A percentile compares a stretch with the other conserved stretches of the same genome.
These are phyloP conservation scores for Hypoxylon intermedium DNA, from an alignment of 495 filamentous ascomycete species.

Conservation along the genomic window DNA sequence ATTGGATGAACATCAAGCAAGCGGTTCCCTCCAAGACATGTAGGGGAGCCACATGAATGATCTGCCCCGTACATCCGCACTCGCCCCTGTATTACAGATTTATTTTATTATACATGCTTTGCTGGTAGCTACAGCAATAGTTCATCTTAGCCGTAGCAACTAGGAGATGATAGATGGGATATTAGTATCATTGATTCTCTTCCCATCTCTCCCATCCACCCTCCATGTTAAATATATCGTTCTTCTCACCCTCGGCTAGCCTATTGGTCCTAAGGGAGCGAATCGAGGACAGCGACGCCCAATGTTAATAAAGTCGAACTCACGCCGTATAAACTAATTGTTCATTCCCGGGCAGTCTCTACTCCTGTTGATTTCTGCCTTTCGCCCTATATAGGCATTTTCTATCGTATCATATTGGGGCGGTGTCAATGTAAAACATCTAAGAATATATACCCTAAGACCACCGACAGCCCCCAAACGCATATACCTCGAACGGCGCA, in stretches of 20 bases:
- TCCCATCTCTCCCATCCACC: constrained; percentile 11
- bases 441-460: constrained; percentile 25
- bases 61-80: constrained; percentile 40
- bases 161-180: constrained; percentile 34
- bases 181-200: constrained; percentile 33
- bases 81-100: constrained; percentile 38
- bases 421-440: constrained; percentile 32
- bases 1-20: constrained; percentile 27
- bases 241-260: constrained; percentile 20
- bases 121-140: constrained; percentile 34
- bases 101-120: constrained; percentile 35
- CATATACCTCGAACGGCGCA: constrained; percentile 33
- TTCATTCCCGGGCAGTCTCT: constrained; percentile 11
- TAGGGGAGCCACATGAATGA: constrained; percentile 41
- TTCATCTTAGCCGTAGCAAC: constrained; percentile 36
- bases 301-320: constrained; percentile 30
- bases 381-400: constrained; percentile 19
- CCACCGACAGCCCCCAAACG: constrained; percentile 20
- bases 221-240: constrained; percentile 33
- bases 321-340: constrained; percentile 31
- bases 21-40: constrained; percentile 34
- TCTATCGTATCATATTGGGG: constrained; percentile 32
- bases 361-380: constrained; percentile 14
- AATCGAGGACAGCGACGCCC: constrained; percentile 26
- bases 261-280: constrained; percentile 22